Base-by-base conservation (phyloP, 345 rosid genomes). In the Linum lewisii region DNA sequence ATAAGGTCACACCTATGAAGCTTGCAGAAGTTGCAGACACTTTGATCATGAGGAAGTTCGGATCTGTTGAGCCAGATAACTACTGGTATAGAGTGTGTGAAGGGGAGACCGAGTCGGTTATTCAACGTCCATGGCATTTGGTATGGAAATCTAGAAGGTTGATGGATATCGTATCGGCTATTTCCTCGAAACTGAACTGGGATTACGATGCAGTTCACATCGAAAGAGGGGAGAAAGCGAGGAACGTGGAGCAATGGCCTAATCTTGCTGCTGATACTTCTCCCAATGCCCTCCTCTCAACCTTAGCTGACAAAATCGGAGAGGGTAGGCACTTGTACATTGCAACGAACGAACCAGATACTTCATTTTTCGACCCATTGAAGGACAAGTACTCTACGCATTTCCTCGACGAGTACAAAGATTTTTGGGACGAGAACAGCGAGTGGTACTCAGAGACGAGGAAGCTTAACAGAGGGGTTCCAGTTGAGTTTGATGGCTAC, bases 41-140 rank as follows among this genome's bases (percentile, higher is more conserved):
- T n/a, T 63, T 87, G 78, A 81, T 93, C 45, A 82, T 89, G 94
- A 84, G 97, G 64, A 93, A 86, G 79, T 93, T 93, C 63, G 94
- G 99, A 60, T 73, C 75, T 0, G 95, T 84, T 1, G 95, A 93
- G 64, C 94, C 95, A 7, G 95, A 93, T 68, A 89, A 93, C 64
- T 93, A 84, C 75, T 93, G 95, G 97, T 93, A 89, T 60, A 80
- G 95, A 37, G 97, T 87, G n/a, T 93, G 97, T 16, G 95, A 89
- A 74, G 99, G 95, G 45, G 95, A 87, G 65, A 77, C 91, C 3
- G 99, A 80, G 57, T 82, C 94, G 38, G 75, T 77, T 25, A 73
- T 93, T 54, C 77, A 83, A 53, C 77, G 97, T 64, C 95, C 99
- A 1, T 93, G 97, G 93, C 86, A 85, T 79, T 68, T 89, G 64